Evolutionary conservation across 176 grass and related monocot genomes (phyloP).

Genomic region (Secale cereale): DNA sequence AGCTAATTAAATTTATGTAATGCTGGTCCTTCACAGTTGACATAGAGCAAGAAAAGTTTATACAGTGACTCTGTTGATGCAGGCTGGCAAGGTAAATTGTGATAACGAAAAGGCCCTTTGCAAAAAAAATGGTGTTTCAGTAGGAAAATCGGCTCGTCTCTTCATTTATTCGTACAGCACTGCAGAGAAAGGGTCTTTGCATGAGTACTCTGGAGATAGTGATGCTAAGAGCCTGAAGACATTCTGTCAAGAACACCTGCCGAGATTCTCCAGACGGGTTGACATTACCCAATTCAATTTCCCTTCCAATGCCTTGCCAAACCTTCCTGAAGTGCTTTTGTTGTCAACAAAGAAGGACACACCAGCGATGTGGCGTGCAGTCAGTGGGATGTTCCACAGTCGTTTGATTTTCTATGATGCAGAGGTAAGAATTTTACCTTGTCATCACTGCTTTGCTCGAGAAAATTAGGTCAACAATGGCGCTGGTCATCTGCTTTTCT

Average conservation of each 20-base stretch:
- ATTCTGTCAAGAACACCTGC: constrained; percentile 87
- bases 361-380: constrained; percentile 77
- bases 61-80: constrained; percentile 28
- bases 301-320: constrained; percentile 40
- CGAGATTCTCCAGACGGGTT: constrained; percentile 80
- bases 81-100: constrained; percentile 88
- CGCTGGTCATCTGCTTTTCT: background rate
- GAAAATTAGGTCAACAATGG: background rate
- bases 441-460: background rate
- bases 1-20: constrained; percentile 1
- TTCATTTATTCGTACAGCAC: constrained; percentile 80
- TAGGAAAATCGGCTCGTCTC: constrained; percentile 54
- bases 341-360: constrained; percentile 88
- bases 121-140: constrained; percentile 51
- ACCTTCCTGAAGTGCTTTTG: constrained; percentile 74
- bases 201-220: constrained; percentile 77
- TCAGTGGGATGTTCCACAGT: constrained; percentile 77
- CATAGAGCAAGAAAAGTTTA: background rate
- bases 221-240: constrained; percentile 80
- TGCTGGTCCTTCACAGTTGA: background rate
- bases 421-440: constrained; percentile 43
- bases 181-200: constrained; percentile 64
- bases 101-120: constrained; percentile 65
- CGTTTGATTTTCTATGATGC: constrained; percentile 77
- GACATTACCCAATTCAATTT: constrained; percentile 58